Evolutionary conservation across 352 stramenopile genomes (phyloP), one percentile per base, ranked within the genome.

Genomic region (Pythium biforme): DNA sequence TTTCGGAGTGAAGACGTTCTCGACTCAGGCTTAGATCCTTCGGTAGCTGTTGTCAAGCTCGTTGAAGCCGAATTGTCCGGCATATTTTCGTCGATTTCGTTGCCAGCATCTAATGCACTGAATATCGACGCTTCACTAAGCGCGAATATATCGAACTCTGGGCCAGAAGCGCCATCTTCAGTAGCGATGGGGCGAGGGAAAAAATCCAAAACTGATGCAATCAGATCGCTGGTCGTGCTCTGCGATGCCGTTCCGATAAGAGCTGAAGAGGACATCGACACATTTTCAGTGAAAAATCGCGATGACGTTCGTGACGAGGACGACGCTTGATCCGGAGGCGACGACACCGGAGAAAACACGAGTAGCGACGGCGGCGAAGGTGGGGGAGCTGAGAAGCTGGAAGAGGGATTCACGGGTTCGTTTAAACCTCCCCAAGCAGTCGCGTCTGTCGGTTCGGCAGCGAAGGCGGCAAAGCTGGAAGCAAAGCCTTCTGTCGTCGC

Each of bases 91-190:
- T 74, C 68, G 23, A 71, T 59, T n/a, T 68, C 62, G 23, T 74
- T 74, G 2, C 68, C 62, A 46, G 62, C 62, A 55, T 74, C 68
- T 40, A 74, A 12, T 8, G 57, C 57, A 47, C 62, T 74, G 46
- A 74, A 74, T 12, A 58, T 64, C 17, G 68, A 74, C 11, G 56
- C 26, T 37, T 64, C 55, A 6, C 52, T 54, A 19, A 74, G 43
- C 20, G 62, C 58, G 48, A 74, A 74, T 10, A 74, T 58, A 51
- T 74, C 68, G 47, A 74, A 74, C 1, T n/a, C 51, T 26, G 66
- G 68, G 22, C 54, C 27, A 0, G 17, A 37, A 17, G 37, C 39
- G 5, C 29, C 39, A 17, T 34, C 14, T 23, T 57, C 37, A 26
- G 29, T 27, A 15, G 26, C 15, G 25, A 40, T 9, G 12, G 58